phyloP scores from a whole-genome alignment of 78 protist species.

The Salpingoeca rosetta region DNA sequence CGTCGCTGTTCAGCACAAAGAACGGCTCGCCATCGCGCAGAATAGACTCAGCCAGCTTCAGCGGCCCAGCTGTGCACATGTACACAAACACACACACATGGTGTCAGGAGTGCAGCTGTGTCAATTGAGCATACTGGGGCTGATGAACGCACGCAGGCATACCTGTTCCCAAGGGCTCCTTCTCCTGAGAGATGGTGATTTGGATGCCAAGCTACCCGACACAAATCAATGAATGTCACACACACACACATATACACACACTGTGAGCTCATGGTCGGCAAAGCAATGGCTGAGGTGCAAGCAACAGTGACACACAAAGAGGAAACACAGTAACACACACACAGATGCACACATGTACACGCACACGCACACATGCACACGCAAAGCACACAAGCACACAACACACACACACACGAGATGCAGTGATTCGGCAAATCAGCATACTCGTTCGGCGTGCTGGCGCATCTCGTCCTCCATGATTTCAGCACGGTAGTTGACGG shows the following conservation, averaged over 20 bases:
- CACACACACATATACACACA: too few species aligned
- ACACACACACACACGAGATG: not conserved
- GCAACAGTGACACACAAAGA: too few species aligned
- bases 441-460: slow-evolving; percentile 10
- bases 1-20: slow-evolving; percentile 86
- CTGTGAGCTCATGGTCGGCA: too few species aligned
- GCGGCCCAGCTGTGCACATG: slow-evolving; percentile 76
- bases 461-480: slow-evolving; percentile 41
- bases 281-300: too few species aligned
- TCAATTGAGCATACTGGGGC: not conserved
- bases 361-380: too few species aligned
- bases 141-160: not conserved
- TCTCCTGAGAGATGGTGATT: slow-evolving; percentile 68
- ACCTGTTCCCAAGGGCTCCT: slow-evolving; percentile 79
- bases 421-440: not conserved
- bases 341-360: too few species aligned
- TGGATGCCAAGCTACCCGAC: slow-evolving; percentile 46
- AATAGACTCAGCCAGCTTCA: slow-evolving; percentile 69
- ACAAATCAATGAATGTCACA: not conserved
- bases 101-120: not conserved
- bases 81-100: not conserved
- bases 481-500: slow-evolving; percentile 80
- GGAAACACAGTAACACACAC: too few species aligned
- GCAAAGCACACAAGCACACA: not conserved
- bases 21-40: slow-evolving; percentile 57